Conservation (phyloP, 225 moss, liverwort and hornwort species). For the Rhytidiadelphus loreus region DNA sequence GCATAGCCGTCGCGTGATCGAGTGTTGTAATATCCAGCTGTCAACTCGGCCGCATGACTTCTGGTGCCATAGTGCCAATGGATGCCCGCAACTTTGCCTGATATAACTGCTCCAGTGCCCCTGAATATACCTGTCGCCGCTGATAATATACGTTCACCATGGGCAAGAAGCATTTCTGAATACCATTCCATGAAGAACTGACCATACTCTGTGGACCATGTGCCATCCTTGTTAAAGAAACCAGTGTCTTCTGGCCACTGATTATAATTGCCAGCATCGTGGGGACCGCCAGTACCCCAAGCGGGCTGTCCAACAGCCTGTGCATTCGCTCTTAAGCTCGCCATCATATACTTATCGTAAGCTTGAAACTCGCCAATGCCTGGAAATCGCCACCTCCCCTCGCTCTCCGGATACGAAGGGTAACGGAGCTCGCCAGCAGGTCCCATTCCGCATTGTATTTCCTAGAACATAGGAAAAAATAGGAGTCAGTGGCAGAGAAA, state of each 20-base stretch:
- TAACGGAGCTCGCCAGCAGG: constrained; percentile 73
- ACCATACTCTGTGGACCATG: constrained; percentile 56
- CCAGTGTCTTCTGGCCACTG: constrained; percentile 60
- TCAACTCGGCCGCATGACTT: constrained; percentile 68
- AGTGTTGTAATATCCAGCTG: constrained; percentile 76
- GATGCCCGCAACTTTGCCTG: constrained; percentile 74
- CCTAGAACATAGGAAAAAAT: neutral
- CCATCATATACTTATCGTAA: constrained; percentile 61
- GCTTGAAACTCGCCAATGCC: constrained; percentile 73
- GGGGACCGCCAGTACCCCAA: constrained; percentile 57
- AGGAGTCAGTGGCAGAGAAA: neutral
- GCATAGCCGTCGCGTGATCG: constrained; percentile 51
- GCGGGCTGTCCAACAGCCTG: constrained; percentile 25
- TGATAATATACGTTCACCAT: constrained; percentile 46
- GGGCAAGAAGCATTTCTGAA: constrained; percentile 60
- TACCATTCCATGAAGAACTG: constrained; percentile 77
- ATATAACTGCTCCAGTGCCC: constrained; percentile 52
- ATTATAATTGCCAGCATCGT: constrained; percentile 51
- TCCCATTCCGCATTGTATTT: constrained; percentile 82
- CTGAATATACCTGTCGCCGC: constrained; percentile 58
- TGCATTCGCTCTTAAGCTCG: constrained; percentile 38
- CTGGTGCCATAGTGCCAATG: constrained; percentile 76
- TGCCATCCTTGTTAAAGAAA: constrained; percentile 48
- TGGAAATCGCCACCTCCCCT: constrained; percentile 62
- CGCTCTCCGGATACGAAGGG: constrained; percentile 62